Evolutionary conservation across 1,139 yeast species (phyloP), one percentile per base, ranked within the genome.

Genomic region (Sporopachydermia cereana): DNA sequence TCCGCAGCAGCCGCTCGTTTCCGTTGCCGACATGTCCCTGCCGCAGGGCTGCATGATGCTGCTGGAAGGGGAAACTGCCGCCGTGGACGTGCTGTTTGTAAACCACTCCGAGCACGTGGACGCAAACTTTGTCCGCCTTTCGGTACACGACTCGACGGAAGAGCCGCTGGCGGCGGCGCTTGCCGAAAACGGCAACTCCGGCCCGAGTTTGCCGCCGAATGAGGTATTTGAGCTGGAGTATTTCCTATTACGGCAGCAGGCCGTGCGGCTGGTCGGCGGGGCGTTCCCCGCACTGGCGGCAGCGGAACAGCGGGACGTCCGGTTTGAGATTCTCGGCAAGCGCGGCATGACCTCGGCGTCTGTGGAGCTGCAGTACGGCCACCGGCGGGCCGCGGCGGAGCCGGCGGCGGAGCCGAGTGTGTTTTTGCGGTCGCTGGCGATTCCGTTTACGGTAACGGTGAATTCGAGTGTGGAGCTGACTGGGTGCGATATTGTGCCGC

Each of bases 201-300:
- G 30, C n/a, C n/a, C 30, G 14, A 27, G 14, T 1, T 58, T 74
- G 9, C 73, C 79, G 0, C 73, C 79, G 0, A 69, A 74, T 46
- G 95, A 84, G 46, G 64, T 77, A 2, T 78, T 84, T 58, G 95
- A 86, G 56, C 68, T 82, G 45, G 96, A 85, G 56, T 81, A 82
- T 68, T 73, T 74, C 51, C 58, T 84, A 47, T 60, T 79, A 43
- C 69, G 73, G 49, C 72, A 76, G 48, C 74, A 74, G 43, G 80
- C 94, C 0, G 69, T 85, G 50, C 60, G 60, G 27, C 39, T 34
- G 7, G 20, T 16, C 20, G 22, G 9, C 5, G 22, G 22, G 20
- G 17, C 20, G 7, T 34, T 34, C 39, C 18, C 7, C 12, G 22
- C 12, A 7, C 22, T 34, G 39, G 17, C 5, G 49, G 51, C 24